Conservation (phyloP, 495 filamentous ascomycete species). For the Penicillium malachiteum region DNA sequence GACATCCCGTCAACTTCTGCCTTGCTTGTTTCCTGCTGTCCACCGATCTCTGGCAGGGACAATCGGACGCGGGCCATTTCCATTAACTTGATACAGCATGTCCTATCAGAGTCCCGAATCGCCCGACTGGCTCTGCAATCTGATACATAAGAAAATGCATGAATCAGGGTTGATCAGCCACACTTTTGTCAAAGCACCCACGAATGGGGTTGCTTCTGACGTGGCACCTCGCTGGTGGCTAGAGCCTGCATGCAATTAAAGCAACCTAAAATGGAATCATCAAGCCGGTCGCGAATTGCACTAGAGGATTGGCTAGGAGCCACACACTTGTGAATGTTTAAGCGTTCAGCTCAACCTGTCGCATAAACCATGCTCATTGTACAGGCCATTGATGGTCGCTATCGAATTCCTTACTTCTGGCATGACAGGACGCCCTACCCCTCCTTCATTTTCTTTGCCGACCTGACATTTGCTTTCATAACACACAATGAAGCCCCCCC, state of each 20-base stretch:
- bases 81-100: slow-evolving; percentile 10
- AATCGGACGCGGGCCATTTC: slow-evolving; percentile 10
- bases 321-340: background rate
- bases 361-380: background rate
- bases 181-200: slow-evolving; percentile 8
- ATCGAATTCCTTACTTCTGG: slow-evolving; percentile 15
- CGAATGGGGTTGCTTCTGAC: slow-evolving; percentile 27
- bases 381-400: background rate
- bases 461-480: slow-evolving; percentile 3
- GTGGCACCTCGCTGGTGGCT: slow-evolving; percentile 23
- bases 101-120: slow-evolving; percentile 18
- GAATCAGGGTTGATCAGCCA: slow-evolving; percentile 14
- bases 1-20: slow-evolving; percentile 11
- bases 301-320: slow-evolving; percentile 7
- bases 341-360: slow-evolving; percentile 14
- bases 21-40: slow-evolving; percentile 5
- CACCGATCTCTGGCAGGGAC: slow-evolving; percentile 10
- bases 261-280: slow-evolving; percentile 17
- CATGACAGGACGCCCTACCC: background rate
- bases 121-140: slow-evolving; percentile 6
- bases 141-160: slow-evolving; percentile 27
- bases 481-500: background rate
- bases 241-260: slow-evolving; percentile 9
- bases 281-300: slow-evolving; percentile 6
- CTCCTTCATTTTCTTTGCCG: background rate